Conservation (phyloP, 139 green algal species). For the Zygnema cylindricum region DNA sequence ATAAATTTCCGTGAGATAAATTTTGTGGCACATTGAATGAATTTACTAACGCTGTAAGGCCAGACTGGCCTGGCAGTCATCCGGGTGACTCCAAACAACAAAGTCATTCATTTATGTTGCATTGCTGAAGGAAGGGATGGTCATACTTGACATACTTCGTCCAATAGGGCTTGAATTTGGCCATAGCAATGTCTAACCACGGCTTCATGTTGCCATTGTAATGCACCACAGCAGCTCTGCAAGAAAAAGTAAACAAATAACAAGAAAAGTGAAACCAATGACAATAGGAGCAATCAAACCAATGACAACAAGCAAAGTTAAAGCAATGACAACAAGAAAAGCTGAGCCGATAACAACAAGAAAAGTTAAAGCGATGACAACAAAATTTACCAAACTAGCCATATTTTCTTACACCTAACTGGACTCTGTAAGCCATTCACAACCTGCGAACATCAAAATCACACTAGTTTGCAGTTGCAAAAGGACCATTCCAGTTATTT, state of each 20-base stretch:
- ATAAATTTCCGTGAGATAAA: no score
- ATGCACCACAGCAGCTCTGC: conserved; percentile 57
- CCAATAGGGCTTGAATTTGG: conserved; percentile 58
- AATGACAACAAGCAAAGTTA: not conserved
- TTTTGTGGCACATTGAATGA: no score
- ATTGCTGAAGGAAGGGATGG: conserved; percentile 53
- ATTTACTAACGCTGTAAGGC: no score
- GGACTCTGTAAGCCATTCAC: no score
- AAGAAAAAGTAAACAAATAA: conserved; percentile 9
- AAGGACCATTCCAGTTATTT: no score
- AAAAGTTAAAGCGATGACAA: no score
- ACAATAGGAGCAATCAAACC: not conserved
- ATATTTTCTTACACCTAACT: no score
- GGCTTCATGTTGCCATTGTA: conserved; percentile 64
- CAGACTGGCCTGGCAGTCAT: not conserved
- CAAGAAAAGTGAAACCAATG: not conserved
- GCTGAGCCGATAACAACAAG: no score
- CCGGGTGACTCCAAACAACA: not conserved
- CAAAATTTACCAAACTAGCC: no score
- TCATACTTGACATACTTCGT: conserved; percentile 50
- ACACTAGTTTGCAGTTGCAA: no score
- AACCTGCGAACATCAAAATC: no score
- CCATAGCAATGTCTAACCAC: conserved; percentile 57
- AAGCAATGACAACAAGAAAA: not conserved
- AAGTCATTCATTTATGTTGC: conserved; percentile 56